Base-by-base conservation (phyloP, 139 green algal species). In the Chlorella ohadii region DNA sequence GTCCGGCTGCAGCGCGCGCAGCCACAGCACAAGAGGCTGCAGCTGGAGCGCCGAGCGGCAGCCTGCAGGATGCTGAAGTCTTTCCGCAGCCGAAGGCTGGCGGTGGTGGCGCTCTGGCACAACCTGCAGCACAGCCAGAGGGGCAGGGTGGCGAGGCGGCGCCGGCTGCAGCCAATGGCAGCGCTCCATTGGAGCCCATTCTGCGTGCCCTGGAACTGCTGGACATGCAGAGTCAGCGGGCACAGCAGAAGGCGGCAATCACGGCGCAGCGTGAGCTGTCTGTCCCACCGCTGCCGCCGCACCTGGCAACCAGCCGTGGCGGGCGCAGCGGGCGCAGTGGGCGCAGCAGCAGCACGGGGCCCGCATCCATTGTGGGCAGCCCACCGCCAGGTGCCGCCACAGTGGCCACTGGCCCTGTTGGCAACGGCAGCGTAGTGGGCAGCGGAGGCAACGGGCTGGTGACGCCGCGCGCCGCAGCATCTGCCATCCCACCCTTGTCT, bases 151-250 rank as follows among this genome's bases (percentile, higher is more conserved):
- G 20, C 34, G 16, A 16, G 34, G 6, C 20, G 15, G 66, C 33
- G 3, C 22, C 31, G 11, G 33, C 19, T 56, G 68, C 20, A 31
- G 51, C 51, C 51, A 59, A 59, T 22, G 51, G 51, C 51, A 22
- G 9, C 51, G 31, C 31, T 17, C 47, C 72, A 3, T 17, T 64
- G 28, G 44, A 79, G 47, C 72, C 72, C 56, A 38, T 79, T 17
- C 44, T 79, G 72, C 47, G 55, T 6, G 55, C 55, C n/a, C 31
- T 79, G 44, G 38, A 75, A 38, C 5, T 75, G 68, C 68, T 75
- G 34, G 68, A 38, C 20, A 55, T 11, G 3, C 68, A n/a, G 2
- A 56, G 34, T 38, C 33, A 55, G 34, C 34, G 34, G n/a, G 44
- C 31, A 2, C 31, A 66, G 72, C 44, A 65, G 72, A 2, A n/a